Base-by-base conservation (phyloP, 2,329 filamentous ascomycete genomes). In the Aspergillus sp. region DNA sequence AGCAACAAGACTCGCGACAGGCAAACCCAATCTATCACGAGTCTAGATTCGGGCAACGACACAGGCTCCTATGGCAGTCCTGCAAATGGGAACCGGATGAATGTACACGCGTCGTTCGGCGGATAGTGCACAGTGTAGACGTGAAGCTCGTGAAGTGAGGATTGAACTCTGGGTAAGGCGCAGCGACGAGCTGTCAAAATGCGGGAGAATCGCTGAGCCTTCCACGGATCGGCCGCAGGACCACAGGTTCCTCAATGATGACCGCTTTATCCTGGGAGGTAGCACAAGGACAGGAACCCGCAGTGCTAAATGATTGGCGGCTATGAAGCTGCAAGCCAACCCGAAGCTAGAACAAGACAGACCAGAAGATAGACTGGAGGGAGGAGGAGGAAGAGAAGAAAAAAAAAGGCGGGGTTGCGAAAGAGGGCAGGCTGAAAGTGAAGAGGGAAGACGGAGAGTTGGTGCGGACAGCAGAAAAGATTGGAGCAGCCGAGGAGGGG, bases 121-220 rank as follows among this genome's bases (percentile, higher is more conserved):
- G 25, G 39, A 56, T 25, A 7, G 25, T 53, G 60, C 39, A 55
- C 58, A 53, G 41, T 3, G 41, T 44, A 54, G 50, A 21, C 19
- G 53, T 58, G 27, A 38, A 62, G 53, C 38, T 58, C 23, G 19
- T 30, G 49, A 54, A 54, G 58, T 21, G 56, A 59, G 30, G 60
- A 65, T 66, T 62, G 32, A 59, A 41, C 42, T 60, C 50, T 66
- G 68, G 66, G 61, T 63, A 68, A 72, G 69, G 70, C 69, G 69
- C 57, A 61, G 62, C 61, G 61, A 62, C 60, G 62, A 69, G 71
- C 69, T 69, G 69, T 72, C 70, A 70, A 70, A 70, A 57, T 66
- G 69, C 71, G 71, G 71, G 70, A 73, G 71, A 73, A 71, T 69
- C 59, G 60, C 70, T 70, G 64, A 59, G 61, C 39, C 59, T 71